Percentiles rank a stretch among this genome's conserved stretches.
Evolutionary conservation across 1,284 basidiomycete species (phyloP).

Genomic region (Acaromyces ingoldii): DNA sequence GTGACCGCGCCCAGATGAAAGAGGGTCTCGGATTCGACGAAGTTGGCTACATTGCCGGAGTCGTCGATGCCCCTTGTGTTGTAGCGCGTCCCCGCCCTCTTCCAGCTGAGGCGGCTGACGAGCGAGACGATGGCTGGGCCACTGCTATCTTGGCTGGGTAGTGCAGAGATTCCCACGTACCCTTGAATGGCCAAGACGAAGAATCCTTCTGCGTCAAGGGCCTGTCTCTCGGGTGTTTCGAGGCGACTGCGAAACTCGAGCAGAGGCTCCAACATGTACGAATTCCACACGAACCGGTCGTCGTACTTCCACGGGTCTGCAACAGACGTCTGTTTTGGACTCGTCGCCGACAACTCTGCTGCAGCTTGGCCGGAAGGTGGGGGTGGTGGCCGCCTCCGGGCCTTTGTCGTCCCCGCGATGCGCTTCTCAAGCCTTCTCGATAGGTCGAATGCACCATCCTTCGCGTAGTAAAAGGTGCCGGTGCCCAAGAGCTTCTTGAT

Average conservation of each 20-base stretch:
- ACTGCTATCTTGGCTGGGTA: neutral
- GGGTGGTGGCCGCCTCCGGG: neutral
- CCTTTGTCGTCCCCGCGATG: constrained; percentile 51
- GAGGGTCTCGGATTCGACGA: constrained; percentile 93
- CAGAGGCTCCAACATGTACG: constrained; percentile 71
- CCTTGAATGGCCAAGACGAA: constrained; percentile 79
- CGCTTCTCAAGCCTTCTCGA: constrained; percentile 30
- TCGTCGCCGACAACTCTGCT: constrained; percentile 12
- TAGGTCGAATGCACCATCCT: constrained; percentile 77
- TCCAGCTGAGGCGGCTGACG: constrained; percentile 80
- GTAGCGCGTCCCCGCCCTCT: constrained; percentile 92
- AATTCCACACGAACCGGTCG: constrained; percentile 66
- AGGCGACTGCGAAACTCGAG: constrained; percentile 74
- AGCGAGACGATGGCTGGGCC: constrained; percentile 67
- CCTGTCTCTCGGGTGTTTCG: constrained; percentile 63
- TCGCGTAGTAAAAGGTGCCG: constrained; percentile 88
- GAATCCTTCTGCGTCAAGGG: constrained; percentile 59
- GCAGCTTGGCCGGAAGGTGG: neutral
- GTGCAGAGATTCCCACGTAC: constrained; percentile 63
- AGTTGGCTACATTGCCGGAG: constrained; percentile 93
- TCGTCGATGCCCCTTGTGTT: constrained; percentile 97
- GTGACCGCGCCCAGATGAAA: constrained; percentile 76
- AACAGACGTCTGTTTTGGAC: too few relatives aligned
- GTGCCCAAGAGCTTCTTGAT: constrained; percentile 85
- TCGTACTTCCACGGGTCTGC: constrained; percentile 43